Base-by-base conservation (phyloP, 345 rosid species). In the Nasturtium officinale region DNA sequence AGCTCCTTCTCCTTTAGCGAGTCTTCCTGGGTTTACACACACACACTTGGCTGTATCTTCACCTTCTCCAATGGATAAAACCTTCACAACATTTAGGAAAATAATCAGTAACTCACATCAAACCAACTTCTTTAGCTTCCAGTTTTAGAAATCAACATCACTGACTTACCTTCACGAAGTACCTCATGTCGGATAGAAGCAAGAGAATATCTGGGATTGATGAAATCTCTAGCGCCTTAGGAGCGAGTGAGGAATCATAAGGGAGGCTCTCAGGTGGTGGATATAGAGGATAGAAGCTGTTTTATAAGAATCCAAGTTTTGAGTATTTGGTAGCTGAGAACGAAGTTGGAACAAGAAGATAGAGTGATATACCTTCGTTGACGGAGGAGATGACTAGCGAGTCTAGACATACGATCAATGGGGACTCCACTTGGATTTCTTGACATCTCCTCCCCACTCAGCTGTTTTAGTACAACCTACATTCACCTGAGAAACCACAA, bases 221-320 rank as follows among this genome's bases (percentile, higher is more conserved):
- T 32, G 84, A 67, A 25, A 91, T 78, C 64, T 64, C 70, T 59
- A 89, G 82, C 16, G 93, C 86, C 74, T 89, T 89, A 16, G 87
- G 84, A 74, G 92, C 85, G 35, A 89, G 89, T 65, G 91, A 85
- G 64, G 85, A 85, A 72, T 94, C 97, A 78, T 89, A 61, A 21
- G 95, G 97, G 59, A 91, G 76, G 42, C 83, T 85, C 78, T 89
- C 97, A 9, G 92, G 87, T 13, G 98, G 88, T 56, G 98, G 97
- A 72, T 88, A 85, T 58, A 89, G 79, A 59, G 98, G 97, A 75
- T 91, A 89, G 72, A 89, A 91, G 83, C 98, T 94, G 90, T 73
- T 75, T 7, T 32, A 73, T 38, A 61, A 32, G 9, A 30, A 21
- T 48, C n/a, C 68, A 63, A 4, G 4, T 17, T 55, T 48, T 71